These are phyloP conservation scores for Puccinia polysora DNA, from an alignment of 1,284 basidiomycete species.

Conservation along the genomic window DNA sequence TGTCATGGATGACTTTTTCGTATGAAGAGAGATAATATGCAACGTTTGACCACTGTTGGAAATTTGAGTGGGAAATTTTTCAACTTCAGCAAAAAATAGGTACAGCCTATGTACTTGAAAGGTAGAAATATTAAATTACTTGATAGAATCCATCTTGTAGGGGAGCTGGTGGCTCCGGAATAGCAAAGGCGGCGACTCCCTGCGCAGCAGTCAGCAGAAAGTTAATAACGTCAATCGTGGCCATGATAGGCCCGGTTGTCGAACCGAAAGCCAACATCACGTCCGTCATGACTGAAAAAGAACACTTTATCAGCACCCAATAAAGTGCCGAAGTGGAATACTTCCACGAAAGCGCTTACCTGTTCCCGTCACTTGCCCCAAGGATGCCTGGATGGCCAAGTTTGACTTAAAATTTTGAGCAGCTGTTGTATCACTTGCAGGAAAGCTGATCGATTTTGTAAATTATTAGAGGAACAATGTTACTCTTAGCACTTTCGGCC, in stretches of 20 bases:
- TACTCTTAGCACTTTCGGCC: not conserved
- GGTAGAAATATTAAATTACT: not conserved
- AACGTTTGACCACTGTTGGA: constrained; percentile 28
- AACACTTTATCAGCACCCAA: not conserved
- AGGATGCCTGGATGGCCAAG: constrained; percentile 25
- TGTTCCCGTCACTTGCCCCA: constrained; percentile 30
- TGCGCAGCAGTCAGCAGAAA: constrained; percentile 15
- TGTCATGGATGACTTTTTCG: constrained; percentile 8
- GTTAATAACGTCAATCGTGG: constrained; percentile 14
- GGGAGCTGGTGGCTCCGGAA: constrained; percentile 28
- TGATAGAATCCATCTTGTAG: constrained; percentile 38
- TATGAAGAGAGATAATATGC: constrained; percentile 33
- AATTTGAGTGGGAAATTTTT: too few species aligned
- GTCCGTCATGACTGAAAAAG: constrained; percentile 22
- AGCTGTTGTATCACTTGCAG: constrained; percentile 10
- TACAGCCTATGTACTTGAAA: too few species aligned
- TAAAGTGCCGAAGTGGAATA: too few species aligned
- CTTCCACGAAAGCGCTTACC: constrained; percentile 9
- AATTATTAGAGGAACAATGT: too few species aligned
- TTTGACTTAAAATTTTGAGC: constrained; percentile 27
- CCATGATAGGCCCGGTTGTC: constrained; percentile 15
- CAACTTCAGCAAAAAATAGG: too few species aligned
- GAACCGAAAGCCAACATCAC: constrained; percentile 21
- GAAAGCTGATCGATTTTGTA: too few species aligned
- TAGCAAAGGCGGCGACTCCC: constrained; percentile 9